Evolutionary conservation across 306 rosid species (phyloP).

Genomic region (Oemleria cerasiformis): DNA sequence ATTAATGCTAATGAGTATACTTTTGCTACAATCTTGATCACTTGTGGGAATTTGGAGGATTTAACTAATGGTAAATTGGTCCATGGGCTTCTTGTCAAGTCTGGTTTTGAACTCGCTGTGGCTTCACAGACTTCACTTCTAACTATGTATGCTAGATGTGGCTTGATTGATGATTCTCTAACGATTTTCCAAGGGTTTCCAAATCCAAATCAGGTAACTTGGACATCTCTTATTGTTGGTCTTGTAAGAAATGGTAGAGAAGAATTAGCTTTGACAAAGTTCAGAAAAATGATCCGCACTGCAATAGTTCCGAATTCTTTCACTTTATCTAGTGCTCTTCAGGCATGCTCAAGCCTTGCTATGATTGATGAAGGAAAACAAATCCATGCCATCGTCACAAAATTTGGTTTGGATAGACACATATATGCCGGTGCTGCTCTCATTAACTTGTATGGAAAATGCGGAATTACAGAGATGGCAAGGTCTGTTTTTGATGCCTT

Average conservation of each 20-base stretch:
- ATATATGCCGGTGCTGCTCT: conserved; percentile 57
- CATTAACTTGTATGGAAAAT: conserved; percentile 65
- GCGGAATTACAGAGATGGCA: conserved; percentile 55
- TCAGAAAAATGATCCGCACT: conserved; percentile 54
- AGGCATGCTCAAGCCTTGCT: conserved; percentile 68
- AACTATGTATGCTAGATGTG: conserved; percentile 64
- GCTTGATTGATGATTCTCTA: conserved; percentile 53
- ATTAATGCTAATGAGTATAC: conserved; percentile 60
- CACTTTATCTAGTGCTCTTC: conserved; percentile 60
- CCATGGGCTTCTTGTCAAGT: conserved; percentile 57
- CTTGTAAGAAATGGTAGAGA: conserved; percentile 61
- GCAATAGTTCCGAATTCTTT: conserved; percentile 49
- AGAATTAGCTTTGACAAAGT: conserved; percentile 50
- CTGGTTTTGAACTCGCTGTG: conserved; percentile 53
- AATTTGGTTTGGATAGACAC: conserved; percentile 48
- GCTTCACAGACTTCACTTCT: conserved; percentile 65
- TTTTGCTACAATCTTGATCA: conserved; percentile 49
- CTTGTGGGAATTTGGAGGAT: conserved; percentile 55
- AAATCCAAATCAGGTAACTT: conserved; percentile 60
- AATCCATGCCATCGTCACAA: conserved; percentile 43
- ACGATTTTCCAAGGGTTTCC: conserved; percentile 44
- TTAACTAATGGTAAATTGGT: conserved; percentile 48
- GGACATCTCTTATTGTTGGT: conserved; percentile 70
- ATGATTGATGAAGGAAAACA: conserved; percentile 60
- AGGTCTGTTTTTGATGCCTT: conserved; percentile 36